A percentile compares a stretch with the other conserved stretches of the same genome.
These are phyloP conservation scores for Cupressus sempervirens DNA, from an alignment of 75 land plant species.

Conservation along the genomic window DNA sequence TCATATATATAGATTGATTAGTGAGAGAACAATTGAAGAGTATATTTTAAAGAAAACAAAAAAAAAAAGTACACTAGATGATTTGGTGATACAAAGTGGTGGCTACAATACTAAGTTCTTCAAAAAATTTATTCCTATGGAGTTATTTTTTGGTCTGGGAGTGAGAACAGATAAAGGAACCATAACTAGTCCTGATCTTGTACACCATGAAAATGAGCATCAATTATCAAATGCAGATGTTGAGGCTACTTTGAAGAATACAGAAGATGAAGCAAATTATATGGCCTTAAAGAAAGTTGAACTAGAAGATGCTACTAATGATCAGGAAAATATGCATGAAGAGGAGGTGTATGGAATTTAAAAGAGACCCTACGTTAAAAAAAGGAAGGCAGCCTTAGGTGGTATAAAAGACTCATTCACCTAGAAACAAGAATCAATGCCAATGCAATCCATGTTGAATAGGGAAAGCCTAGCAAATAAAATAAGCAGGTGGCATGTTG, in stretches of 20 bases:
- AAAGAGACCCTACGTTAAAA: no score
- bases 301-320: constrained; percentile 90
- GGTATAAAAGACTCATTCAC: no score
- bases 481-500: no score
- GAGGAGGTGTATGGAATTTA: no score
- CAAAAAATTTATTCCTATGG: constrained; percentile 95
- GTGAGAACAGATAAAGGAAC: constrained; percentile 12
- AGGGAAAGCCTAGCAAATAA: no score
- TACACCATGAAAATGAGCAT: constrained; percentile 20
- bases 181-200: not conserved
- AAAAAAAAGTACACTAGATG: constrained; percentile 92
- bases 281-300: constrained; percentile 99
- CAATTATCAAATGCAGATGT: constrained; percentile 73
- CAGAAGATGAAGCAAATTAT: constrained; percentile 99
- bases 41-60: constrained; percentile 98
- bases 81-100: constrained; percentile 99
- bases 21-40: constrained; percentile 98
- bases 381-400: no score
- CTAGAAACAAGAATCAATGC: no score
- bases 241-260: constrained; percentile 87
- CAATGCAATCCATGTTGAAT: no score
- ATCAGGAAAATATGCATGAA: no score
- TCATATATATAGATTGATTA: constrained; percentile 88
- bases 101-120: constrained; percentile 98
- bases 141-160: constrained; percentile 77